Conservation (phyloP, 1,139 yeast genomes). For the Kurtzmaniella quercitrusa region DNA sequence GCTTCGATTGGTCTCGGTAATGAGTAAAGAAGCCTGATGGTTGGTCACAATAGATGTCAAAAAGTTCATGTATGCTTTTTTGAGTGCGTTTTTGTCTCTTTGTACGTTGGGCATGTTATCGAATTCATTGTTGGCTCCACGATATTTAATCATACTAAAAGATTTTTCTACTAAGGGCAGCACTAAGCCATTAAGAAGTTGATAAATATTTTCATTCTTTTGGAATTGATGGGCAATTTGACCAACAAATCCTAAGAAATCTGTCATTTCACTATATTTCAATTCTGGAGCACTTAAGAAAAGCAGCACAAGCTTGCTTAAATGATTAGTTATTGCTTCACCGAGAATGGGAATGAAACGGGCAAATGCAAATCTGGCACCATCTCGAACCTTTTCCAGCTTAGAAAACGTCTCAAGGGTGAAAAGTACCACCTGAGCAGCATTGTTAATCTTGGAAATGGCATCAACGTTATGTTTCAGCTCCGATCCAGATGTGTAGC, state of each 20-base stretch:
- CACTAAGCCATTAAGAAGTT: slow-evolving; percentile 66
- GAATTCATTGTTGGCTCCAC: slow-evolving; percentile 18
- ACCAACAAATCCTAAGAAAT: slow-evolving; percentile 80
- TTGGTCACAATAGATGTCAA: slow-evolving; percentile 69
- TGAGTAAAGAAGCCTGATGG: slow-evolving; percentile 72
- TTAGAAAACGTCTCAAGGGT: slow-evolving; percentile 73
- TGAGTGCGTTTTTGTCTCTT: slow-evolving; percentile 58
- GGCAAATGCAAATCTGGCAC: slow-evolving; percentile 82
- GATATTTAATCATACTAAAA: slow-evolving; percentile 45
- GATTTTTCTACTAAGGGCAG: slow-evolving; percentile 71
- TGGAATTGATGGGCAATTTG: slow-evolving; percentile 81
- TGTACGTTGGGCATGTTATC: slow-evolving; percentile 48
- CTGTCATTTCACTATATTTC: slow-evolving; percentile 64
- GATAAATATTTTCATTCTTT: slow-evolving; percentile 63
- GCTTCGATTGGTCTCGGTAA: slow-evolving; percentile 61
- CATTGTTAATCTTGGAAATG: slow-evolving; percentile 57
- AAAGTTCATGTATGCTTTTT: slow-evolving; percentile 67
- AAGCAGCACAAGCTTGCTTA: slow-evolving; percentile 72
- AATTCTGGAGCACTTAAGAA: slow-evolving; percentile 64
- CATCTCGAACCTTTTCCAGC: slow-evolving; percentile 71
- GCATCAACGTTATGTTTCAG: slow-evolving; percentile 27
- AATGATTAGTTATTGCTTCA: slow-evolving; percentile 44
- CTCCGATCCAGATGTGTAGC: slow-evolving; percentile 27
- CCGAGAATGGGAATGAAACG: slow-evolving; percentile 73
- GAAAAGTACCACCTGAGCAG: slow-evolving; percentile 79